Evolutionary conservation across 345 rosid genomes (phyloP), one percentile per base, ranked within the genome.

Genomic region (Passiflora organensis): DNA sequence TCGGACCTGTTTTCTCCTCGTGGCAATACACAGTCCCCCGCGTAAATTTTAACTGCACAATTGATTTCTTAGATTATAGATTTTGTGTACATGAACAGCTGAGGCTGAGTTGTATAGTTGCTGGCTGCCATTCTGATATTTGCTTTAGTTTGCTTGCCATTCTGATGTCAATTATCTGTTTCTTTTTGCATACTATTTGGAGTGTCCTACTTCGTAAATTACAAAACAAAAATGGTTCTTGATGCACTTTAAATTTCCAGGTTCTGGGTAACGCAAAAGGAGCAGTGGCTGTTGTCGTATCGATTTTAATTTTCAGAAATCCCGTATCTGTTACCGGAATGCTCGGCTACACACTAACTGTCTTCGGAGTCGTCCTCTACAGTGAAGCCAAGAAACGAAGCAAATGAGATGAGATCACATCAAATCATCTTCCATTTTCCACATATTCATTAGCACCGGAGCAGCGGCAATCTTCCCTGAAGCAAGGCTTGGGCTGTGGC

Each of bases 221-320:
- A 17, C 16, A 17, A 32, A 37, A 50, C 19, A 13, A 51, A 58
- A 48, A 45, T 8, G 22, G 28, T 49, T 15, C 6, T 19, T 54
- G 36, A 51, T 69, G n/a, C n/a, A n/a, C n/a, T n/a, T n/a, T n/a
- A n/a, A n/a, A n/a, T 65, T 60, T 55, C 61, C 80, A 94, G 96
- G 97, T 94, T 51, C 82, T 94, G 51, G 99, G 99, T 56, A 94
- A 94, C 62, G 99, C 99, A 13, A 94, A 94, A 73, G 99, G 99
- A 25, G 97, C 99, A 4, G 96, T 89, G 55, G 99, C 97, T 5
- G 97, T 94, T 68, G 99, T 94, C 66, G 82, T 94, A 10, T 94
- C 99, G 0, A 89, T 94, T 71, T 73, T 94, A 55, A 89, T 94
- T 38, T 94, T 94, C 77, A 94, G 78, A 63, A 94, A 94, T 71